Base-by-base conservation (phyloP, 768 basidiomycete species). In the Boletus rubescentipes region DNA sequence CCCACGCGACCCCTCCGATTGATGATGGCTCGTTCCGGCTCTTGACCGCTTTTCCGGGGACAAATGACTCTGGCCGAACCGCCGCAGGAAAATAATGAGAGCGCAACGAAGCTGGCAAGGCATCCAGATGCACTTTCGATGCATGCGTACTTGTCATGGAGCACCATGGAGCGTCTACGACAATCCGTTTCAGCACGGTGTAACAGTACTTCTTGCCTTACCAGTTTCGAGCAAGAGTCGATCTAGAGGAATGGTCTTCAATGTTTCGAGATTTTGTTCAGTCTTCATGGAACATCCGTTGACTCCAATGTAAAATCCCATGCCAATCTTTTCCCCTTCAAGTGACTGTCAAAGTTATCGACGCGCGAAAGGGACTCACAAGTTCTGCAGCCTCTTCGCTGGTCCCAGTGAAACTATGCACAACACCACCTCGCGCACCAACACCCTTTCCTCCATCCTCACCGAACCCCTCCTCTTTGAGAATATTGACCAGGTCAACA, bases 261-360 rank as follows among this genome's bases (percentile, higher is more conserved):
- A 74, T 7, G 79, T 74, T 6, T 75, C 71, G 0, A 92, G 69
- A 62, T 87, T 89, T 47, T 82, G 81, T 36, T 78, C 74, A 0
- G 85, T 89, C 70, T 91, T 92, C 51, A 93, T 69, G 1, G 84
- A 84, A 62, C 91, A 92, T 3, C 89, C 89, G 56, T 91, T 91
- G 50, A 89, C 67, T 46, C 85, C 83, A 57, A 52, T 53, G 41
- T 53, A 29, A 65, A 92, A 84, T 1, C 89, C 89, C 81, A 91
- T 85, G 18, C 75, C 71, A 59, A 87, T 79, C 89, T 91, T 58
- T 64, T 2, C 12, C 21, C 18, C 1, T 37, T 46, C 11, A 36
- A 7, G 42, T 32, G 42, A 42, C 11, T 32, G 29, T 51, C 46
- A 32, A 32, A 6, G n/a, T 29, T 20, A 15, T 46, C 48, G 26